A percentile compares a stretch with the other conserved stretches of the same genome.
Conservation (phyloP, 495 filamentous ascomycete genomes). For the Aspergillus cristatus region DNA sequence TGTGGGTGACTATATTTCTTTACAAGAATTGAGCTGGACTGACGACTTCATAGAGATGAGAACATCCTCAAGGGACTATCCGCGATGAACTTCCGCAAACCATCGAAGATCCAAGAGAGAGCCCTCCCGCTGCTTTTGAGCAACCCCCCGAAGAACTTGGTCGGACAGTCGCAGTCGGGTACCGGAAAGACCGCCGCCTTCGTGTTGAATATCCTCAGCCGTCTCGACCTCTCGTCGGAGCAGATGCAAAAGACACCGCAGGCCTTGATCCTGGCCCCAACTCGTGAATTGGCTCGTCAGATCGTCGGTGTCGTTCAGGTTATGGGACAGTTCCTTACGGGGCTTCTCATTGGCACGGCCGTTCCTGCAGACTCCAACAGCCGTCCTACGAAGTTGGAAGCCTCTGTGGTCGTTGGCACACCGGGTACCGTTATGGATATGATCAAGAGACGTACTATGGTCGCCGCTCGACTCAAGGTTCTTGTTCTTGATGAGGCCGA, state of each 20-base stretch:
- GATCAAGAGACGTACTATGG: conserved; percentile 61
- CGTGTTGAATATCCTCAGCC: conserved; percentile 78
- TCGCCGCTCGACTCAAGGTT: conserved; percentile 56
- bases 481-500: conserved; percentile 90
- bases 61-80: conserved; percentile 55
- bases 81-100: conserved; percentile 83
- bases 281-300: conserved; percentile 89
- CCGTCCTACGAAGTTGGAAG: conserved; percentile 50
- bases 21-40: conserved; percentile 4
- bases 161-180: conserved; percentile 96
- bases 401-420: conserved; percentile 81
- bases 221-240: conserved; percentile 61
- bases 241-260: conserved; percentile 52
- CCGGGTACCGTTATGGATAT: conserved; percentile 88
- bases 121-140: conserved; percentile 79
- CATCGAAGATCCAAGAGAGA: conserved; percentile 93
- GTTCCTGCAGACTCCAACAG: conserved; percentile 64
- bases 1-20: conserved; percentile 46
- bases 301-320: conserved; percentile 72
- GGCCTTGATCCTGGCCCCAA: conserved; percentile 83
- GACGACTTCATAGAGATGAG: conserved; percentile 23
- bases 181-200: conserved; percentile 99
- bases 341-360: conserved; percentile 63
- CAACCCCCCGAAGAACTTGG: conserved; percentile 81
- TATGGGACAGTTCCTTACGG: conserved; percentile 74